phyloP scores from a whole-genome alignment of 2,329 filamentous ascomycete genomes.

The Fusarium annulatum region DNA sequence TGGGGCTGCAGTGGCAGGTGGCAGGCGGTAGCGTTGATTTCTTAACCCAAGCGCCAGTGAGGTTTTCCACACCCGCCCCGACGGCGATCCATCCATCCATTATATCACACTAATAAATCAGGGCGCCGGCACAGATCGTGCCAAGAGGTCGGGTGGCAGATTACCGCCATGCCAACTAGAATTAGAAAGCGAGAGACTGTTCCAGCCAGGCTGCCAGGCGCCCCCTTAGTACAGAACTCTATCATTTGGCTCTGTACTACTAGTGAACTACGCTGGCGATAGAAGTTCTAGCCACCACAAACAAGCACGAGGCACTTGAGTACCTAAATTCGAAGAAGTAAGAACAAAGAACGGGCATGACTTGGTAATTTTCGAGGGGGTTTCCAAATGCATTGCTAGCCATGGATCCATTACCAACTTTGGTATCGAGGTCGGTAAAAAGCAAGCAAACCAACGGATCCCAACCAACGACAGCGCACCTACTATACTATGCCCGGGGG shows the following conservation, averaged over 20 bases:
- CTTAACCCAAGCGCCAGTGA: neutral
- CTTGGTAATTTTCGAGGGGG: neutral
- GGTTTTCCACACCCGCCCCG: neutral
- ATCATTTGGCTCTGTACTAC: slow-evolving; percentile 1
- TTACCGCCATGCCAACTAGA: slow-evolving; percentile 1
- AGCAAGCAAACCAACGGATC: slow-evolving; percentile 9
- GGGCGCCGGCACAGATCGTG: slow-evolving; percentile 13
- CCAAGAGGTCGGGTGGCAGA: slow-evolving; percentile 32
- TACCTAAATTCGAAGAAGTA: neutral
- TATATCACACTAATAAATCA: neutral
- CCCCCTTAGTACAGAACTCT: neutral
- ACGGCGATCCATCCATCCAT: neutral
- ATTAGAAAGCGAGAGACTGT: neutral
- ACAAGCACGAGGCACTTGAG: neutral
- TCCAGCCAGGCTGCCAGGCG: neutral
- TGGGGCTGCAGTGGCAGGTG: slow-evolving; percentile 13
- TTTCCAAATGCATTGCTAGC: neutral
- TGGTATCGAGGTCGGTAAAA: neutral
- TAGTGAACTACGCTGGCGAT: neutral
- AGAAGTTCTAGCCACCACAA: neutral
- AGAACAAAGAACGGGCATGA: slow-evolving; percentile 13
- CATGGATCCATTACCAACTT: neutral
- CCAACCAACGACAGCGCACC: neutral
- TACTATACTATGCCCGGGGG: neutral
- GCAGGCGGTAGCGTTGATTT: neutral